Base-by-base conservation (phyloP, 192 early-diverging fungal genomes). In the Mortierella hygrophila region DNA sequence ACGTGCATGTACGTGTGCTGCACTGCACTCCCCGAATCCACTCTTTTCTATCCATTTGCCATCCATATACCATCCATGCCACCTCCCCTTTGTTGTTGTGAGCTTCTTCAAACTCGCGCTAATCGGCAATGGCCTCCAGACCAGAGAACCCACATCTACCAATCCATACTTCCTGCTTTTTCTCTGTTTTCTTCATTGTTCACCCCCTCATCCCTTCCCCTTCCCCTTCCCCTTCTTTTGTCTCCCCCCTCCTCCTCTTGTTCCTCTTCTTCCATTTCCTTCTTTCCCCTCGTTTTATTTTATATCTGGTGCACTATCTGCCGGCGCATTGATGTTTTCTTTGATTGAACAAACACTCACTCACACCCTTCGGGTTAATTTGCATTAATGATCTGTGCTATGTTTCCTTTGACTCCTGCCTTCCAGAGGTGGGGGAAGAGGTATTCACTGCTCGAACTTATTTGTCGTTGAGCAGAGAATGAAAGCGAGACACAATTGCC, bases 341-440 rank as follows among this genome's bases (percentile, higher is more conserved):
- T 65, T 65, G 29, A 35, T 11, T 57, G 6, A 18, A 55, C 52
- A 55, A 8, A 60, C n/a, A 2, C 26, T 29, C 29, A 13, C 60
- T 29, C 29, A 13, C 60, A 65, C 26, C 23, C n/a, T 0, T 57
- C 60, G 10, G 26, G 60, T 65, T 35, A 32, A 65, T 65, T 23
- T 65, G 60, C 60, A 65, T 32, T 65, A 35, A 65, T 65, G 29
- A 65, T 65, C 29, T 65, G 60, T 65, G 60, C 60, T 29, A 26
- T 52, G 49, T 26, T 32, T 26, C 60, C n/a, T 60, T 26, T 6
- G n/a, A 7, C 10, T 29, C 60, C 6, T 1, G 26, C n/a, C 21
- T 20, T 60, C 26, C 10, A 1, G 60, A 65, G 26, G 55, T 6
- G 7, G 9, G 55, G 6, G 55, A 3, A 29, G 60, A 63, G 60